Evolutionary conservation across 2,329 filamentous ascomycete genomes (phyloP).

Genomic region (Penicillium sp.): DNA sequence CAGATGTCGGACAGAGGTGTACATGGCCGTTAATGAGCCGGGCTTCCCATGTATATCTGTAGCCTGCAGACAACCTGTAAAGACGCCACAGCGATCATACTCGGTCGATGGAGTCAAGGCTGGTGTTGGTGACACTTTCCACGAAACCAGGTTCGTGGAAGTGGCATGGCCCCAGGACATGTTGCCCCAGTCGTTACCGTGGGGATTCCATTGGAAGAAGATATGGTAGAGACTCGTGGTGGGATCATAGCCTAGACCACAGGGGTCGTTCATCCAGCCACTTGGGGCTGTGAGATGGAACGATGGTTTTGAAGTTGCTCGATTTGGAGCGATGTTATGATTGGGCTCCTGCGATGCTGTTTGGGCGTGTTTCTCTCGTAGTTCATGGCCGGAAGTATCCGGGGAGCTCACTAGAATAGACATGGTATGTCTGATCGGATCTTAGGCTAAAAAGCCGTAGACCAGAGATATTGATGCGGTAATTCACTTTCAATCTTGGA

Average conservation of each 20-base stretch:
- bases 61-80: conserved; percentile 50
- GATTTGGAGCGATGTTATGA: conserved; percentile 23
- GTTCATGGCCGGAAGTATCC: conserved; percentile 1
- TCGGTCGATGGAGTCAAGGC: conserved; percentile 41
- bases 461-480: neutral
- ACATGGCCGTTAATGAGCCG: conserved; percentile 45
- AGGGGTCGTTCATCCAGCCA: conserved; percentile 55
- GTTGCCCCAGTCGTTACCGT: conserved; percentile 50
- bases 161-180: conserved; percentile 52
- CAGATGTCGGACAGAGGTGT: conserved; percentile 49
- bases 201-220: conserved; percentile 53
- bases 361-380: conserved; percentile 6
- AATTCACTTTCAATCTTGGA: neutral
- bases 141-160: conserved; percentile 48
- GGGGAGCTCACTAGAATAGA: conserved; percentile 13
- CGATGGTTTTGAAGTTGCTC: conserved; percentile 27
- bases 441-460: neutral
- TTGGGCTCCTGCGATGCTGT: conserved; percentile 12
- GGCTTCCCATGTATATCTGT: conserved; percentile 32
- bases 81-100: conserved; percentile 51
- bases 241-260: conserved; percentile 50
- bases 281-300: conserved; percentile 47
- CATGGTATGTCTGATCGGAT: neutral
- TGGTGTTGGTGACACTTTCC: conserved; percentile 40
- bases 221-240: conserved; percentile 49